Conservation (phyloP, 208 protist species). For the Porcisia deanei region DNA sequence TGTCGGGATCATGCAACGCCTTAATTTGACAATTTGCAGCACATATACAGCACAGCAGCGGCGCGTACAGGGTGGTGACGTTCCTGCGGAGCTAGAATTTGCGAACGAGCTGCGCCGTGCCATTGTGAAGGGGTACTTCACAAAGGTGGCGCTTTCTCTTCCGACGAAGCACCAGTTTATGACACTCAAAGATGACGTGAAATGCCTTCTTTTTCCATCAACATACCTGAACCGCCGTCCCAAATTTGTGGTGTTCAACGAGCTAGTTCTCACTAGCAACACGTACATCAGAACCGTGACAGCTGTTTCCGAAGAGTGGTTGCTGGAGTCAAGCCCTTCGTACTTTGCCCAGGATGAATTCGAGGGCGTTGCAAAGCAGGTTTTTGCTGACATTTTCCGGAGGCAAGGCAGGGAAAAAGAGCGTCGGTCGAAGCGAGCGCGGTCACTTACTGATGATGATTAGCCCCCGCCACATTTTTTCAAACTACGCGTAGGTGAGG, state of each 20-base stretch:
- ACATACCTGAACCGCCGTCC: conserved; percentile 94
- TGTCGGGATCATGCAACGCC: conserved; percentile 87
- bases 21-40: conserved; percentile 57
- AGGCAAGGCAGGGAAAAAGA: conserved; percentile 24
- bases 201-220: conserved; percentile 88
- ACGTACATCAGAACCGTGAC: conserved; percentile 98
- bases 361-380: conserved; percentile 72
- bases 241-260: conserved; percentile 98
- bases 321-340: conserved; percentile 80
- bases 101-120: conserved; percentile 91
- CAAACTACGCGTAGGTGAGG: neutral
- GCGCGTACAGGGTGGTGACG: conserved; percentile 21
- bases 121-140: conserved; percentile 95
- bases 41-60: conserved; percentile 50
- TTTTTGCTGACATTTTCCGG: conserved; percentile 82
- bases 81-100: conserved; percentile 45
- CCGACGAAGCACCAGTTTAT: conserved; percentile 96
- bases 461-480: conserved; percentile 20
- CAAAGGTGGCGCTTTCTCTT: conserved; percentile 95
- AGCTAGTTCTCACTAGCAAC: conserved; percentile 95
- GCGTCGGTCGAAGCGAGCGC: conserved; percentile 25
- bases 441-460: conserved; percentile 24
- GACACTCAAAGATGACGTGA: conserved; percentile 97
- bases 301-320: conserved; percentile 94
- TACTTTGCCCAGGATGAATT: conserved; percentile 89